Conservation (phyloP, 2,329 filamentous ascomycete species). For the Huntiella decipiens region DNA sequence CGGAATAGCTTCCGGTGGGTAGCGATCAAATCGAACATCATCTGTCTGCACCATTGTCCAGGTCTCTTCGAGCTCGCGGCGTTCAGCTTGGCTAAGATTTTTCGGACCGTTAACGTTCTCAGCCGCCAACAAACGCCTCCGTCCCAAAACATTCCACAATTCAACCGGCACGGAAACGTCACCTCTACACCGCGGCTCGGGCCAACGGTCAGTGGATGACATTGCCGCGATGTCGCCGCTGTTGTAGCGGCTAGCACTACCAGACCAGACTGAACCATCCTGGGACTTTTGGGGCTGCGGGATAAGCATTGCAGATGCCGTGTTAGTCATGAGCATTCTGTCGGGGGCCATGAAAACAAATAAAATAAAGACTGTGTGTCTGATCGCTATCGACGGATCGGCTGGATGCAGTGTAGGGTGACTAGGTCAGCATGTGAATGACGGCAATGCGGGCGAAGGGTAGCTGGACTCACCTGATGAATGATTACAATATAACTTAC, state of each 20-base stretch:
- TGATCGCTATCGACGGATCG: no score
- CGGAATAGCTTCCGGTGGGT: constrained; percentile 10
- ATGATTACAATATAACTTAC: no score
- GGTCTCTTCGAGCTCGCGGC: constrained; percentile 10
- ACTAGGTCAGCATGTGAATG: no score
- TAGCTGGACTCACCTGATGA: no score
- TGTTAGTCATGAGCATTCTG: not conserved
- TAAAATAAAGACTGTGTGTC: no score
- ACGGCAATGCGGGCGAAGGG: no score
- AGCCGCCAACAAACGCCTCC: constrained; percentile 6
- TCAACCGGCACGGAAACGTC: constrained; percentile 9
- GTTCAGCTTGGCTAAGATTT: constrained; percentile 9
- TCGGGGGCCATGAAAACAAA: no score
- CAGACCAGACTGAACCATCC: not conserved
- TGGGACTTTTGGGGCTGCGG: not conserved
- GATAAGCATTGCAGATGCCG: not conserved
- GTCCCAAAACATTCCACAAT: constrained; percentile 10
- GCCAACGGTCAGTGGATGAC: constrained; percentile 9
- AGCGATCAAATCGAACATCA: constrained; percentile 10
- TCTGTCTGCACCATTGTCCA: constrained; percentile 12
- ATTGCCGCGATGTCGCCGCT: constrained; percentile 3
- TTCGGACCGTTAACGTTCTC: constrained; percentile 6
- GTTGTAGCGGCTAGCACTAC: not conserved
- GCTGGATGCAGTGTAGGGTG: no score
- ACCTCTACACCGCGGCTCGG: constrained; percentile 6